Conservation (phyloP, 352 stramenopile species). For the Pythium grandisporangium region DNA sequence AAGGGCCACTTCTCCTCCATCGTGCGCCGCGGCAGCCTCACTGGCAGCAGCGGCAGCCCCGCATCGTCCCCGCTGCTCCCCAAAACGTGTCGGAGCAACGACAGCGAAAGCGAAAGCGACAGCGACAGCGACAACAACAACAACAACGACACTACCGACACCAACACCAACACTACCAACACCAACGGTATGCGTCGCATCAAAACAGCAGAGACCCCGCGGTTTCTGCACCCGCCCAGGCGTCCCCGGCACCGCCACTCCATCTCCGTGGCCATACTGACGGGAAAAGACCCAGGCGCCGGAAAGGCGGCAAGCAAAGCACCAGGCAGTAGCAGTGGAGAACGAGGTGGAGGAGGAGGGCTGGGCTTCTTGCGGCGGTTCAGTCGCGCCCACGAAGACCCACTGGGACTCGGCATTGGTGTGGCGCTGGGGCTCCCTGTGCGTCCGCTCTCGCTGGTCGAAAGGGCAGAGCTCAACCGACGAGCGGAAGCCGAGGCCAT, state of each 20-base stretch:
- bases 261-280: no score
- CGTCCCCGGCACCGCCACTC: background rate
- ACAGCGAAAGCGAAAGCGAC: no score
- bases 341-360: constrained; percentile 1
- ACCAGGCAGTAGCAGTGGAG: constrained; percentile 2
- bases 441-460: no score
- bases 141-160: constrained; percentile 1
- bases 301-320: no score
- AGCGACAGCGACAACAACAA: background rate
- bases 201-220: no score
- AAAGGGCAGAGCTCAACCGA: constrained; percentile 1
- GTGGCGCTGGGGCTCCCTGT: no score
- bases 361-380: constrained; percentile 12
- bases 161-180: background rate
- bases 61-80: background rate
- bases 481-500: constrained; percentile 13
- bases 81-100: no score
- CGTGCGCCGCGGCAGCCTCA: constrained; percentile 29
- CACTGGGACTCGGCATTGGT: background rate
- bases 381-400: constrained; percentile 2
- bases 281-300: no score
- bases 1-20: constrained; percentile 41
- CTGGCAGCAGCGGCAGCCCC: constrained; percentile 1
- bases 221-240: no score
- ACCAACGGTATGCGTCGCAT: no score